Evolutionary conservation across 2,329 filamentous ascomycete genomes (phyloP), one percentile per base, ranked within the genome.

Genomic region (Nigrograna mackinnonii): DNA sequence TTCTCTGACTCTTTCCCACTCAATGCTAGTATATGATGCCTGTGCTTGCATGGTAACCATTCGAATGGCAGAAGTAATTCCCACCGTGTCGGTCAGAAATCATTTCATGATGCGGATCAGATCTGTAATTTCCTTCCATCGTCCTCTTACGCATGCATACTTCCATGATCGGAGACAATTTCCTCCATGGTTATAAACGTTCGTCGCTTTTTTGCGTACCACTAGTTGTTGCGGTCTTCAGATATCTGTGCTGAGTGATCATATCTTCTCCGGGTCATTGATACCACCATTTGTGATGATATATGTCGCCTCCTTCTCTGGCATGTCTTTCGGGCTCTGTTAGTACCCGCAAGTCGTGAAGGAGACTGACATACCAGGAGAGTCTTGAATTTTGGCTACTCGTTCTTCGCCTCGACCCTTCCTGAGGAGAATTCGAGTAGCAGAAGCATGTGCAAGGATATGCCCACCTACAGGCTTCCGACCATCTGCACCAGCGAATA

Each of bases 351-450:
- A 4, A 22, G 21, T 41, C 20, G 3, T 21, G 6, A 34, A 18
- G 20, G 34, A 20, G 45, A 22, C 28, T 12, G 13, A 56, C 65
- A 43, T 62, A 85, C 82, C 83, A 44, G 83, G 83, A 22, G 81
- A 85, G 58, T 85, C 83, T 50, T 84, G 78, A 31, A 86, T 80
- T 68, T 87, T 87, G 3, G 84, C 84, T 35, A 87, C 84, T 44
- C 84, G 76, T 62, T 87, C 84, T 46, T 87, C 84, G 7, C 84
- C 84, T 48, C 84, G 77, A 35, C 84, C 84, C 57, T 87, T 87
- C 7, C 84, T 77, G 44, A 87, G 75, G 9, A 87, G 70, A 42
- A 87, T 75, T 41, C 84, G 76, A 28, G 84, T 87, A 2, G 83
- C 79, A 39, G 83, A 86, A 38, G 84, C 84, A 64, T 87, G 84